Base-by-base conservation (phyloP, 345 rosid genomes). In the Anastatica hierochuntica region DNA sequence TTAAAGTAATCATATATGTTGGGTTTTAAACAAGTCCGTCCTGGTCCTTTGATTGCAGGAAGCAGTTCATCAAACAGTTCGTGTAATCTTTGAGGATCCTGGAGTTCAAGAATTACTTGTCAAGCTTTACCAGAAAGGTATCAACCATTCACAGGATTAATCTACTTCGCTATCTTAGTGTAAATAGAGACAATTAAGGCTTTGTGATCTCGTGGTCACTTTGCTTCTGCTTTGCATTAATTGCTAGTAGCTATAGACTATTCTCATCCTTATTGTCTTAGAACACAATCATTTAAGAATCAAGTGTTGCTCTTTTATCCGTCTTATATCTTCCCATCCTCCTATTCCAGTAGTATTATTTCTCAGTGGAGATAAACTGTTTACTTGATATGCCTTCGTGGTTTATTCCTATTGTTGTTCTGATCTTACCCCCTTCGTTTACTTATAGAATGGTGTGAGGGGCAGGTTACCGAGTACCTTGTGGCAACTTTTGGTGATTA, bases 401-500 rank as follows among this genome's bases (percentile, higher is more conserved):
- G 15, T 4, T 43, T 42, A 24, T 26, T 38, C 33, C 43, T 44
- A 14, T n/a, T 53, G 5, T 60, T 15, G 18, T 55, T 44, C 16
- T 44, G 56, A 19, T 39, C 58, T 55, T 63, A 65, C 29, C 54
- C 16, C 64, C 41, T 39, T 15, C 44, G 23, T 61, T 31, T 70
- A 49, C 77, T 76, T 83, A 36, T 43, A 94, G 99, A 94, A 49
- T 94, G 99, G 99, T 53, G 43, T 20, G 98, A 94, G 67, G 99
- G 89, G 64, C 94, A 88, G 68, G 97, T 94, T 58, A 85, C 99
- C 0, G 97, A 88, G 77, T 88, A 49, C 72, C 79, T 88, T 4
- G 94, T 88, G 44, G 97, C 94, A 58, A 94, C 97, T 55, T 94
- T 85, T 72, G 84, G 89, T 39, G 99, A 94, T 68, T 94, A 94